Conservation (phyloP, 1,139 yeast species). For the Petasospora fabianii region DNA sequence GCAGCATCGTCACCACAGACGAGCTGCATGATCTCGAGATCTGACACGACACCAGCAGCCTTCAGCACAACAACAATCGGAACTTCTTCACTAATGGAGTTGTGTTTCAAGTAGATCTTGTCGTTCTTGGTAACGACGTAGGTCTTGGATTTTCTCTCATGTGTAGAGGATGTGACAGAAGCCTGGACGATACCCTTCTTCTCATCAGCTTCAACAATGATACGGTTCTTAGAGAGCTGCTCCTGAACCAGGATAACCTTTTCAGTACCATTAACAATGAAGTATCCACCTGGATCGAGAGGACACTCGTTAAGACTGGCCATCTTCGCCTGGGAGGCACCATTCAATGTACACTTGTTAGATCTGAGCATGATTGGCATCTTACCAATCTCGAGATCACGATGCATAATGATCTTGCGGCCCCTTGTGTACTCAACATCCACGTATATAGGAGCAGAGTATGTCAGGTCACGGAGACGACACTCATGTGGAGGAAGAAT, state of each 20-base stretch:
- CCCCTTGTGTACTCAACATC: conserved; percentile 98
- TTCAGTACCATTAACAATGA: conserved; percentile 96
- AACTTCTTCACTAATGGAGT: conserved; percentile 89
- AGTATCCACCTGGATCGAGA: conserved; percentile 97
- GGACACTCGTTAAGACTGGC: conserved; percentile 93
- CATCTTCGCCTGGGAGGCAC: conserved; percentile 77
- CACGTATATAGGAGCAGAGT: conserved; percentile 93
- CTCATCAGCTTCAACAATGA: conserved; percentile 95
- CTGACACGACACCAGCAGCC: conserved; percentile 94
- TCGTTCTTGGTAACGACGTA: conserved; percentile 91
- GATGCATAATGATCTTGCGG: conserved; percentile 81
- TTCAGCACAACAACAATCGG: conserved; percentile 91
- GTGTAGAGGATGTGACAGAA: conserved; percentile 95
- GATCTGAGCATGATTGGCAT: conserved; percentile 98
- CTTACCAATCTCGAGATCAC: conserved; percentile 90
- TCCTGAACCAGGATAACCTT: conserved; percentile 96
- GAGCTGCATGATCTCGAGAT: conserved; percentile 86
- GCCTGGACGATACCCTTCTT: conserved; percentile 95
- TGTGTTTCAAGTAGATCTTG: conserved; percentile 87
- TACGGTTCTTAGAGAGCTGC: conserved; percentile 94
- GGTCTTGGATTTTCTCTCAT: conserved; percentile 95
- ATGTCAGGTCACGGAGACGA: conserved; percentile 88
- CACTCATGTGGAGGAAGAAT: conserved; percentile 93
- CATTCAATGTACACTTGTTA: conserved; percentile 82
- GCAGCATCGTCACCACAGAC: conserved; percentile 88